Evolutionary conservation across 2,329 filamentous ascomycete species (phyloP), one percentile per base, ranked within the genome.

Genomic region (Sphaerulina musiva): DNA sequence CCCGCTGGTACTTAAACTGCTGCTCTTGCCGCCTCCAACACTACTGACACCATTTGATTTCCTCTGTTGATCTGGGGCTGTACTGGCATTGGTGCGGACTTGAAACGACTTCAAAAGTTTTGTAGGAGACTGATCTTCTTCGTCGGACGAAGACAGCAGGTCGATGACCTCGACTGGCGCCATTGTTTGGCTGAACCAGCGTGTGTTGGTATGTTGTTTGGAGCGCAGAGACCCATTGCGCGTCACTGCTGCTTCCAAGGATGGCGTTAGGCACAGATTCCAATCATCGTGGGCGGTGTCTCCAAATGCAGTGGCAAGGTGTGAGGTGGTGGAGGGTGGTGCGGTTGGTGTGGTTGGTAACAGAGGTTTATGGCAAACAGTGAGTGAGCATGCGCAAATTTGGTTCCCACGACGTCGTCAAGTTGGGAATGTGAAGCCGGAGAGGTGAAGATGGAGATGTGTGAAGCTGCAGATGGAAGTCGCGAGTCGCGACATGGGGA

Each of bases 61-160:
- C 31, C 20, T n/a, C 44, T 2, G 5, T 32, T 29, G 8, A 10
- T 32, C 3, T 23, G 8, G 6, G 7, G 34, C 12, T 34, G 17
- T 46, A 5, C 29, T 43, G 7, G 41, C 46, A 34, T 48, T 56
- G 20, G 12, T 36, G 31, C 40, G 51, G 23, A 4, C 34, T n/a
- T 48, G 11, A 14, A 57, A 52, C 4, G 51, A 31, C 9, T 46
- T 41, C 11, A 57, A 44, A 2, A 55, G n/a, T n/a, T 51, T 57
- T 12, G 26, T 47, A 1, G 55, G 55, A 17, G 55, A 55, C 29
- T 54, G 48, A 8, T 57, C 55, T 17, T 54, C 48, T 8, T 57
- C 55, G 26, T 54, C 34, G 34, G 34, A 45, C 12, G 36, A 43
- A 2, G 55, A 57, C 2, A 49, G 46, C 32, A 57, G 34, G 26